Conservation (phyloP, 2,329 filamentous ascomycete genomes). For the Trematosphaeria pertusa region DNA sequence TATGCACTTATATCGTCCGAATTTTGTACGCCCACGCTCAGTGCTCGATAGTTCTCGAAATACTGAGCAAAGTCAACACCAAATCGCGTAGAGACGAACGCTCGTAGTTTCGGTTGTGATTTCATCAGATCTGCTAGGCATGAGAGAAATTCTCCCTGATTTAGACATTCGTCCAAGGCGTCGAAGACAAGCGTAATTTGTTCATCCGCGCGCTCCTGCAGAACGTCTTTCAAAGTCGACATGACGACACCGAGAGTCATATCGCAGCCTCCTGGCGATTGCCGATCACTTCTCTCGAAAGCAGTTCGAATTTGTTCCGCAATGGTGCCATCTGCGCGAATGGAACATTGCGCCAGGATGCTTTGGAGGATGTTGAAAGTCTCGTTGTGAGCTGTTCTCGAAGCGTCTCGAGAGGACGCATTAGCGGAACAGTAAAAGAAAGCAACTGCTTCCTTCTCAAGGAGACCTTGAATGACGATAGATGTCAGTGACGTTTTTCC, state of each 20-base stretch:
- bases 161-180: background rate
- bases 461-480: constrained; percentile 1
- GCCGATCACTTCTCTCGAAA: background rate
- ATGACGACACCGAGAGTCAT: background rate
- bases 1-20: background rate
- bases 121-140: background rate
- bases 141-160: background rate
- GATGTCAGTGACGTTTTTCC: constrained; percentile 2
- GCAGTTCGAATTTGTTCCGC: background rate
- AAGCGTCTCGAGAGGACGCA: background rate
- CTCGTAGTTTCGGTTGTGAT: background rate
- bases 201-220: background rate
- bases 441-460: background rate
- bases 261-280: background rate
- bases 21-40: background rate
- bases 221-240: background rate
- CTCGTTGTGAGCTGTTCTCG: background rate
- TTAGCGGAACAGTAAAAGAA: constrained; percentile 4
- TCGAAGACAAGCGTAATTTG: background rate
- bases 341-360: constrained; percentile 3
- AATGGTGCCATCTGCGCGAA: background rate
- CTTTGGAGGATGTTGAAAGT: constrained; percentile 3
- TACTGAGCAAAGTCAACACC: background rate
- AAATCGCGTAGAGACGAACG: background rate
- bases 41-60: background rate